A percentile compares a stretch with the other conserved stretches of the same genome.
Conservation (phyloP, 371 early-diverging fungal species). For the Mucor velutinosus region DNA sequence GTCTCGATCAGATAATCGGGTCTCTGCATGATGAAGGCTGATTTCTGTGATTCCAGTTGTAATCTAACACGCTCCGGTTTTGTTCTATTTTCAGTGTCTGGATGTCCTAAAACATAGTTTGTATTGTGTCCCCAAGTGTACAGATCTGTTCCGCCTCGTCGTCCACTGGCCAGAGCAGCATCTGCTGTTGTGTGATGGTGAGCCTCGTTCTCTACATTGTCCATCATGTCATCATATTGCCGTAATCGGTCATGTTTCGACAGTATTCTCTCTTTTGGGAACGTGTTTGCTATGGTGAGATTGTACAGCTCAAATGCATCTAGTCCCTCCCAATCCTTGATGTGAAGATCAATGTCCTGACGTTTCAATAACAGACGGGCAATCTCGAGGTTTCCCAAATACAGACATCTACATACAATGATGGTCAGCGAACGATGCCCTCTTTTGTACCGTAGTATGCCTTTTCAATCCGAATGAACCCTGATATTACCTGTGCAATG, state of each 20-base stretch:
- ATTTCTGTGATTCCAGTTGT: constrained; percentile 36
- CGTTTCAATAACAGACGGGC: constrained; percentile 57
- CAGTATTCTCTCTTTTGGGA: constrained; percentile 9
- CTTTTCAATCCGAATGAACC: too few species aligned
- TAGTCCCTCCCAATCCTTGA: constrained; percentile 48
- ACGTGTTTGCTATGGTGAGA: constrained; percentile 14
- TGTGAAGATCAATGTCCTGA: constrained; percentile 54
- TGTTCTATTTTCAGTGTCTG: constrained; percentile 65
- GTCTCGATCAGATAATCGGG: constrained; percentile 37
- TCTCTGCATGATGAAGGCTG: constrained; percentile 26
- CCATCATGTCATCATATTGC: background rate
- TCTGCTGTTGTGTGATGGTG: background rate
- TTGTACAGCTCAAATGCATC: constrained; percentile 35
- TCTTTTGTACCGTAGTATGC: too few species aligned
- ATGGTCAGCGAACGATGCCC: background rate
- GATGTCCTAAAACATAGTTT: constrained; percentile 70
- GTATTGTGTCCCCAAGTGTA: constrained; percentile 82
- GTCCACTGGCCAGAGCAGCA: background rate
- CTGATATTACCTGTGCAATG: constrained; percentile 63
- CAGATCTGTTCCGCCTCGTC: constrained; percentile 53
- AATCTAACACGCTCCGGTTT: constrained; percentile 68
- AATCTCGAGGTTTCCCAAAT: constrained; percentile 64
- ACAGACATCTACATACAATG: constrained; percentile 50
- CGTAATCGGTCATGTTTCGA: background rate
- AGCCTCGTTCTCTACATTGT: background rate